These are phyloP conservation scores for Diatrype stigma DNA, from an alignment of 2,329 filamentous ascomycete species.

Conservation along the genomic window DNA sequence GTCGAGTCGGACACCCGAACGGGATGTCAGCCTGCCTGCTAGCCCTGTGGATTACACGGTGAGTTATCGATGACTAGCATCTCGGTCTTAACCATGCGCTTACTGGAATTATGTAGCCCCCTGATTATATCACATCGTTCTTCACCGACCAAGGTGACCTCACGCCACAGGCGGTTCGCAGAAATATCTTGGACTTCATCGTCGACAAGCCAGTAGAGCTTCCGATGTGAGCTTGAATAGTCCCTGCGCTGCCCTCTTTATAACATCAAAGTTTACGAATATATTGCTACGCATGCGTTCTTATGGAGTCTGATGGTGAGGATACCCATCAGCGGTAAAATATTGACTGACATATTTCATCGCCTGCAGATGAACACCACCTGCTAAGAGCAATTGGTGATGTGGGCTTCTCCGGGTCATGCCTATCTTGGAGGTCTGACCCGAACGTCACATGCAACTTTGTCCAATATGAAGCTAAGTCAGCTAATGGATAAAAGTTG, in stretches of 20 bases:
- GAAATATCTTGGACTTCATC: conserved; percentile 26
- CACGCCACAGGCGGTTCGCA: conserved; percentile 24
- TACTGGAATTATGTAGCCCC: conserved; percentile 13
- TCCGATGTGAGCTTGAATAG: neutral
- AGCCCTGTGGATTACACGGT: conserved; percentile 25
- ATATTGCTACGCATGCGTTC: neutral
- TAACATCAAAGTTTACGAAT: no score
- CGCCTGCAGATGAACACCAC: neutral
- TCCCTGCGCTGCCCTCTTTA: no score
- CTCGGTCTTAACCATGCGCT: neutral
- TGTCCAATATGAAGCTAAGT: no score
- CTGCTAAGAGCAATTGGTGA: neutral
- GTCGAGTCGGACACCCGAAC: conserved; percentile 9
- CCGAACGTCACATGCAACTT: no score
- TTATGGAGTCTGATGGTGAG: neutral
- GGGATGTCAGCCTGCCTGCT: conserved; percentile 4
- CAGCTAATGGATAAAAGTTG: no score
- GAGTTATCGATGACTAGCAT: conserved; percentile 2
- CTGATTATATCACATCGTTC: conserved; percentile 25
- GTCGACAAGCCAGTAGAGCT: neutral
- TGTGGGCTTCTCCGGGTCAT: neutral
- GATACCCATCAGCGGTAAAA: neutral
- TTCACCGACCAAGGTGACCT: conserved; percentile 27
- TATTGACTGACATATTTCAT: neutral
- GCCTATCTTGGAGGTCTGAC: no score